Conservation (phyloP, 495 filamentous ascomycete species). For the Tuber microsphaerosporum region DNA sequence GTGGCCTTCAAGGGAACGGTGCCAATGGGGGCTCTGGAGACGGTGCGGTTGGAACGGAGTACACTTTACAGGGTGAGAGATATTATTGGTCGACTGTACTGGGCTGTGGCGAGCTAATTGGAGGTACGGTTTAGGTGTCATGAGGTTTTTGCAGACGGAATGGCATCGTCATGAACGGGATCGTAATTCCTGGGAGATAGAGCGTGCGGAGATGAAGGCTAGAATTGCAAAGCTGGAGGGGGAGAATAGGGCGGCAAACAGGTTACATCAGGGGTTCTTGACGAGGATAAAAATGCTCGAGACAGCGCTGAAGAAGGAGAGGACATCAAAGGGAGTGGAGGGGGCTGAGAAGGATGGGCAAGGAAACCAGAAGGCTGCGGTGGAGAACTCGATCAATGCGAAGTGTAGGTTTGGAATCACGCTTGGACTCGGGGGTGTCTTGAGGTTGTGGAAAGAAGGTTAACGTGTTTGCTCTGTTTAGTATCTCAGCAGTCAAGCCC, state of each 20-base stretch:
- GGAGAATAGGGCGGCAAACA: constrained; percentile 73
- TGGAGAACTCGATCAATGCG: constrained; percentile 14
- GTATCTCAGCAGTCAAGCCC: constrained; percentile 16
- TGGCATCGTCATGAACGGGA: constrained; percentile 98
- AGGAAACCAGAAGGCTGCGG: constrained; percentile 44
- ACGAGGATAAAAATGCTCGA: constrained; percentile 89
- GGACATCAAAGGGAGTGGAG: constrained; percentile 25
- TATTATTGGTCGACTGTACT: constrained; percentile 27
- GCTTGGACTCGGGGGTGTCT: not conserved
- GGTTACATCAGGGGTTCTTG: constrained; percentile 74
- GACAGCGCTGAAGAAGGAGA: constrained; percentile 72
- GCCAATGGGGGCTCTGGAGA: constrained; percentile 29
- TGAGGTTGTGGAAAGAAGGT: constrained; percentile 11
- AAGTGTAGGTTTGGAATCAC: constrained; percentile 29
- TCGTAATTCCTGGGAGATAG: constrained; percentile 97
- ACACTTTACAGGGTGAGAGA: constrained; percentile 79
- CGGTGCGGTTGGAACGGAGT: constrained; percentile 66
- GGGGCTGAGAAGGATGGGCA: constrained; percentile 49
- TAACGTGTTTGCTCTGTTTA: constrained; percentile 19
- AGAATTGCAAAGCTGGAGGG: constrained; percentile 94
- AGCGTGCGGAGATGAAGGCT: constrained; percentile 97
- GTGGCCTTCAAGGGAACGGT: constrained; percentile 15
- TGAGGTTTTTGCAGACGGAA: constrained; percentile 98
- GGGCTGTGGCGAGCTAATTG: constrained; percentile 10
- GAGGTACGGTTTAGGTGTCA: constrained; percentile 62